These are phyloP conservation scores for Zygoascus biomembranicola DNA, from an alignment of 805 yeast genomes.

Conservation along the genomic window DNA sequence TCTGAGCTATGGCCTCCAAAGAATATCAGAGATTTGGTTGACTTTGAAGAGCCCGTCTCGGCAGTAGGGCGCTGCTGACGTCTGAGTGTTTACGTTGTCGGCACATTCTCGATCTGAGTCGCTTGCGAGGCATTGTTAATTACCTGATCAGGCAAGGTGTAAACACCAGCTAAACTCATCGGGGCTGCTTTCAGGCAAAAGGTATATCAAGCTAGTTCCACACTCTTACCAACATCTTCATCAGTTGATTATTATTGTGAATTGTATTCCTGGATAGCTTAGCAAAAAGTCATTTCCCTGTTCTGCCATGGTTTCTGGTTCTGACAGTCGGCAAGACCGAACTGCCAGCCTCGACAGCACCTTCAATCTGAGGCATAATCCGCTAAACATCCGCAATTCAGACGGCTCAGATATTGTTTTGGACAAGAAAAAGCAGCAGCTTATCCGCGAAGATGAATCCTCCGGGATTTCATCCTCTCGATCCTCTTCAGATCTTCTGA, in stretches of 20 bases:
- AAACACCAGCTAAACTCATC: neutral
- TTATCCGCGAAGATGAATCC: neutral
- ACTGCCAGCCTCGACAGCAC: constrained; percentile 20
- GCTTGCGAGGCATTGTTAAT: neutral
- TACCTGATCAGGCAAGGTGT: neutral
- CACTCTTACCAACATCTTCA: neutral
- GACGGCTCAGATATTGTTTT: constrained; percentile 29
- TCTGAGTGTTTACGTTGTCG: too few species aligned
- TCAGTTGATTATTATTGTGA: too few species aligned
- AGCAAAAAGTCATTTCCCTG: too few species aligned
- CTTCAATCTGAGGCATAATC: constrained; percentile 25
- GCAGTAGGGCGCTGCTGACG: too few species aligned
- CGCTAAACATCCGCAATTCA: constrained; percentile 25
- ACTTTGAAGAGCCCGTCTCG: too few species aligned
- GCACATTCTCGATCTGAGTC: too few species aligned
- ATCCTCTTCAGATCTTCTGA: neutral
- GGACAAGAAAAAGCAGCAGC: constrained; percentile 1
- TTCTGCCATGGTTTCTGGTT: too few species aligned
- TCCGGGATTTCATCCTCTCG: neutral
- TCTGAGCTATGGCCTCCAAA: too few species aligned
- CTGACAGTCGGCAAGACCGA: constrained; percentile 4
- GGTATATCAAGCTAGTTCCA: neutral
- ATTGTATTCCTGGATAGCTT: too few species aligned
- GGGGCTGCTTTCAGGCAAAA: too few species aligned
- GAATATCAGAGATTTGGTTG: too few species aligned